Evolutionary conservation across 257 asterid genomes (phyloP).

Genomic region (Mentha longifolia): DNA sequence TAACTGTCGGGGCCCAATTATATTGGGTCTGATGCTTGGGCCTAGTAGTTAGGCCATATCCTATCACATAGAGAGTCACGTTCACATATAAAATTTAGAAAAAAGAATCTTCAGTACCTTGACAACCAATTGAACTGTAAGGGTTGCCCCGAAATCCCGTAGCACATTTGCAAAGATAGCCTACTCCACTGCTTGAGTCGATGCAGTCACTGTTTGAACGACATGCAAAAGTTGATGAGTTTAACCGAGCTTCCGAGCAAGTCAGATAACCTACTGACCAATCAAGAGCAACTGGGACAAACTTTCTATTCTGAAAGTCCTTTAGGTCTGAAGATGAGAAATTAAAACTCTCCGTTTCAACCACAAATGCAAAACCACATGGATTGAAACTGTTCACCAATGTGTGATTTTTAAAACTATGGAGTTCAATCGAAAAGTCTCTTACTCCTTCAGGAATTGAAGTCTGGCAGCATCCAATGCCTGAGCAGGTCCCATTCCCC

Average conservation of each 20-base stretch:
- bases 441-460: neutral
- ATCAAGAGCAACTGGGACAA: constrained; percentile 38
- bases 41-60: too few species aligned
- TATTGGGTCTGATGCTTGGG: too few species aligned
- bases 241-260: constrained; percentile 30
- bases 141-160: constrained; percentile 48
- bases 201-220: constrained; percentile 29
- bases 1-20: too few species aligned
- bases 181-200: constrained; percentile 31
- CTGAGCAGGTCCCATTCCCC: neutral
- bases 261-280: constrained; percentile 38
- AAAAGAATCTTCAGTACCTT: constrained; percentile 27
- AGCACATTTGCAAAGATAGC: constrained; percentile 38
- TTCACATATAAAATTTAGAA: neutral
- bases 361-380: constrained; percentile 45
- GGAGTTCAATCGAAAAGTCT: neutral
- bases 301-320: neutral
- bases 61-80: neutral
- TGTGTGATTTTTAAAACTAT: constrained; percentile 30
- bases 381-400: constrained; percentile 30
- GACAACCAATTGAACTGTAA: constrained; percentile 42
- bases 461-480: neutral
- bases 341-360: constrained; percentile 11
- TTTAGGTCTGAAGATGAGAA: constrained; percentile 37
- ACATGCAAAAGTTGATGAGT: constrained; percentile 39